phyloP scores from a whole-genome alignment of 768 basidiomycete genomes.

The Chalciporus sphaerocephalus region DNA sequence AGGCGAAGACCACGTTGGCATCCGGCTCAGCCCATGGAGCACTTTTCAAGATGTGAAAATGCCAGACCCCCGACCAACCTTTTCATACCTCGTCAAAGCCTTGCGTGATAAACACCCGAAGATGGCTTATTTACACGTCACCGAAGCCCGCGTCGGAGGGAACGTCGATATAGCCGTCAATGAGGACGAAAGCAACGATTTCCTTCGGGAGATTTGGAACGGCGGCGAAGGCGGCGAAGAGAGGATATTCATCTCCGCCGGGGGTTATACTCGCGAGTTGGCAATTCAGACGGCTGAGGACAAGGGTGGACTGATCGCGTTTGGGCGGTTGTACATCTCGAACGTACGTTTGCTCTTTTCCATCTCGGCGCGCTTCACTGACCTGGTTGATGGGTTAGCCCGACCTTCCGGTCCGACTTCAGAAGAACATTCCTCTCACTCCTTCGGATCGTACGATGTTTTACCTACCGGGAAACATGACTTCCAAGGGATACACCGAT shows the following conservation, averaged over 20 bases:
- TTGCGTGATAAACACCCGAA: slow-evolving; percentile 31
- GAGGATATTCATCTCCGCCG: slow-evolving; percentile 38
- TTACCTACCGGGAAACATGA: slow-evolving; percentile 22
- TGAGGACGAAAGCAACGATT: slow-evolving; percentile 36
- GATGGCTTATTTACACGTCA: slow-evolving; percentile 51
- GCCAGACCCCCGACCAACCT: slow-evolving; percentile 52
- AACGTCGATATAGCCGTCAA: neutral
- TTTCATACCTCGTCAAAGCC: slow-evolving; percentile 43
- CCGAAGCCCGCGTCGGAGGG: slow-evolving; percentile 37
- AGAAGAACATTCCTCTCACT: slow-evolving; percentile 18
- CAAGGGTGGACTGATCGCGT: slow-evolving; percentile 23
- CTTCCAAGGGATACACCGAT: slow-evolving; percentile 30
- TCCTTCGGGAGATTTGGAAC: slow-evolving; percentile 44
- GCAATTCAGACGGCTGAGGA: slow-evolving; percentile 38
- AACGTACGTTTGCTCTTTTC: slow-evolving; percentile 29
- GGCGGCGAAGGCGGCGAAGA: slow-evolving; percentile 22
- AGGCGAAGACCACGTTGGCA: slow-evolving; percentile 49
- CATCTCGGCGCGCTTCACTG: neutral
- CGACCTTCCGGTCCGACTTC: slow-evolving; percentile 31
- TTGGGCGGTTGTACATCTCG: slow-evolving; percentile 35
- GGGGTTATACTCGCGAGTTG: slow-evolving; percentile 40
- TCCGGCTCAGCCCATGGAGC: slow-evolving; percentile 59
- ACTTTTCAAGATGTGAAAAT: slow-evolving; percentile 47
- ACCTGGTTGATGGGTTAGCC: slow-evolving; percentile 15
- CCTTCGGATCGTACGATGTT: slow-evolving; percentile 19